Evolutionary conservation across 1,284 basidiomycete genomes (phyloP), one percentile per base, ranked within the genome.

Genomic region (Fomitopsis schrenkii): DNA sequence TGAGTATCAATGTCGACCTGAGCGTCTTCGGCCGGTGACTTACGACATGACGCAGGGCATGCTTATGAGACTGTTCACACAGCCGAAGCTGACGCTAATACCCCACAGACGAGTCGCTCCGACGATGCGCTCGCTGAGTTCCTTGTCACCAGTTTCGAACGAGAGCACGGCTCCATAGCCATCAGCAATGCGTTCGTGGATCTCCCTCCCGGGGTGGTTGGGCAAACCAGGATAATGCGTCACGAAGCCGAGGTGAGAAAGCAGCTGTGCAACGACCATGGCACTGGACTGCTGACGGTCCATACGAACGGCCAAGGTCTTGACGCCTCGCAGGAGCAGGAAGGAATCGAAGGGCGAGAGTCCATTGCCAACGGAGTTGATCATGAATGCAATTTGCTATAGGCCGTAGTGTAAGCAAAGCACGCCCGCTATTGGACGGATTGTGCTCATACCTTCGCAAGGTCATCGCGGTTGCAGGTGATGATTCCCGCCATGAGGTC

Each of bases 1-100:
- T 62, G 61, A 30, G 56, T 30, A 59, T 56, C 42, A 56, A 12
- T 26, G 3, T 12, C 26, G 48, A 9, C 61, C 44, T 68, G 41
- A 6, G 8, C 8, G 30, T 3, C 30, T 33, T 33, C 2, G 22
- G 30, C 26, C 15, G 35, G 26, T 6, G 10, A 86, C 94, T 78
- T 76, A 97, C 95, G 95, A 97, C 97, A 99, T 99, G 68, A 96
- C 88, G 76, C 97, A 99, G 50, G 97, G 97, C 97, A 99, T 99
- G 68, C 94, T 96, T 77, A 99, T 99, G 73, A 99, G 78, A 72
- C 92, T 95, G 81, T 99, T 99, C 68, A 99, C 96, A 67, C 94
- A 96, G 36, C 97, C 97, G 74, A 99, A 99, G 70, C 93, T 95
- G 68, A 99, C 97, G 65, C 91, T 95, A 72, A 99, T 98, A 38